These are phyloP conservation scores for Collybia nuda DNA, from an alignment of 768 basidiomycete species.

Conservation along the genomic window DNA sequence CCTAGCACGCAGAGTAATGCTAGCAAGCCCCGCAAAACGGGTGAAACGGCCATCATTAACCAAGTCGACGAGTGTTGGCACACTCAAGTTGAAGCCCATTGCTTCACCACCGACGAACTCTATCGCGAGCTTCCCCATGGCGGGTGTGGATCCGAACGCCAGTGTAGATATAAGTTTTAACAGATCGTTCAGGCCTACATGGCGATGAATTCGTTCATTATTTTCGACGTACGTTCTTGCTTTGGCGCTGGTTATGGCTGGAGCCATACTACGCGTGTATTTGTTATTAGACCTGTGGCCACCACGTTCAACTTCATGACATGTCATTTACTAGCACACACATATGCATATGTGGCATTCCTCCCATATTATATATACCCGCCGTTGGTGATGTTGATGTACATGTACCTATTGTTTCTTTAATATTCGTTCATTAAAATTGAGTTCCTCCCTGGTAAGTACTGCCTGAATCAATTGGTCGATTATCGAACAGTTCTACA, in stretches of 20 bases:
- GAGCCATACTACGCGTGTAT: conserved; percentile 12
- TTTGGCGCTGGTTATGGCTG: conserved; percentile 4
- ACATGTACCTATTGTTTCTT: neutral
- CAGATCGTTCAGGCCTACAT: conserved; percentile 47
- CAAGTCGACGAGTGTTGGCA: conserved; percentile 33
- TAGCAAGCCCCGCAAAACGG: conserved; percentile 60
- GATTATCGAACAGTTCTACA: too few relatives aligned
- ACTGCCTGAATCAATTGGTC: too few relatives aligned
- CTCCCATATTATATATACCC: conserved; percentile 23
- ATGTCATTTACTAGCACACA: conserved; percentile 12
- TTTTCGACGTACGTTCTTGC: conserved; percentile 9
- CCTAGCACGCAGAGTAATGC: conserved; percentile 33
- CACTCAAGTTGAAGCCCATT: conserved; percentile 24
- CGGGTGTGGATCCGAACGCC: conserved; percentile 39
- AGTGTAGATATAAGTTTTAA: conserved; percentile 51
- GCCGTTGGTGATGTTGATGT: neutral
- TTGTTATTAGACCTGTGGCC: conserved; percentile 11
- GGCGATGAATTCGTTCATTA: conserved; percentile 43
- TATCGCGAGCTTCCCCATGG: conserved; percentile 26
- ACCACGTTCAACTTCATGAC: conserved; percentile 9
- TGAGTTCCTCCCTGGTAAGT: too few relatives aligned
- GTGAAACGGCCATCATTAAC: conserved; percentile 56
- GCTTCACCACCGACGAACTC: conserved; percentile 17
- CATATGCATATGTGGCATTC: conserved; percentile 11
- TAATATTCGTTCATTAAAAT: neutral